Evolutionary conservation across 2,329 filamentous ascomycete species (phyloP).

Genomic region (Trichoderma simmonsii): DNA sequence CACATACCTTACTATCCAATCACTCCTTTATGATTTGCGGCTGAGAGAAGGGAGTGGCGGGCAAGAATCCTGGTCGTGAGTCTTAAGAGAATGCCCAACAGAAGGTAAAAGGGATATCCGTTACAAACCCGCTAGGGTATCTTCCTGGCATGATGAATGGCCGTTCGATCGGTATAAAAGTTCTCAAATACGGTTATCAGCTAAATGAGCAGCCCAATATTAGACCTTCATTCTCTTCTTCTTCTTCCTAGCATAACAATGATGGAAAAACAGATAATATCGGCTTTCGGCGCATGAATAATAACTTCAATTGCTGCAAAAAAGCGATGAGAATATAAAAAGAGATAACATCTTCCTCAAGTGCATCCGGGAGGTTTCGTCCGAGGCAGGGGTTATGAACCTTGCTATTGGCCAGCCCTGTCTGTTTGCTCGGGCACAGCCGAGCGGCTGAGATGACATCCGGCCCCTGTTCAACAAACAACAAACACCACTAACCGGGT

Average conservation of each 20-base stretch:
- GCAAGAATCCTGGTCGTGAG: neutral
- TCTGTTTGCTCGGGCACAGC: neutral
- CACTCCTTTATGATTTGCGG: neutral
- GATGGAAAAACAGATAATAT: neutral
- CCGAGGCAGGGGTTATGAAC: neutral
- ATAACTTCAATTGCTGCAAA: neutral
- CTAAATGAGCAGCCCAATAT: neutral
- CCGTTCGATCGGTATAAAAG: neutral
- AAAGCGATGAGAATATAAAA: neutral
- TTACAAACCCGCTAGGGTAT: neutral
- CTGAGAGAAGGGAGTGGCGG: neutral
- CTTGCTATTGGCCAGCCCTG: neutral
- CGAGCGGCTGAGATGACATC: neutral
- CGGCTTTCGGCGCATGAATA: neutral
- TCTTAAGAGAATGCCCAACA: too few relatives aligned
- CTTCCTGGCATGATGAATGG: neutral
- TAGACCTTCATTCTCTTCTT: too few relatives aligned
- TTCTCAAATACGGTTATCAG: neutral
- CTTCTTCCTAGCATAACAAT: neutral
- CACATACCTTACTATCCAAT: too few relatives aligned
- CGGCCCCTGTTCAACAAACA: neutral
- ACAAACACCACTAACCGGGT: neutral
- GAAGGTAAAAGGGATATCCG: neutral
- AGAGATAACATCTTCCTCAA: neutral
- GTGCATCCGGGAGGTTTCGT: neutral